Base-by-base conservation (phyloP, 306 rosid genomes). In the Rosa chinensis region DNA sequence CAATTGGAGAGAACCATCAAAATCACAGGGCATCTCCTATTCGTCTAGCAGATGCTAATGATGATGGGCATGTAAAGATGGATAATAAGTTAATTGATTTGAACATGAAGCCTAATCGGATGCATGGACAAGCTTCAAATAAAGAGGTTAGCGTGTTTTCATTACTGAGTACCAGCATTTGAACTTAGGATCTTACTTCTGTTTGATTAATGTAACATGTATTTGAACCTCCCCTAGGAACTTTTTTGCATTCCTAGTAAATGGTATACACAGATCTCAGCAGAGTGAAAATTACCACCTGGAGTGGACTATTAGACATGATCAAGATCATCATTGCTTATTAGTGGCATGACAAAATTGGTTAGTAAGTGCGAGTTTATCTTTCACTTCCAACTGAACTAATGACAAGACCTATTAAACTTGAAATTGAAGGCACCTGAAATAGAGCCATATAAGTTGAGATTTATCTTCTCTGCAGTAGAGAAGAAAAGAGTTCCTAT, bases 11-110 rank as follows among this genome's bases (percentile, higher is more conserved):
- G 87, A 88, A 82, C 70, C 89, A 74, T 48, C 96, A 86, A 75
- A 95, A 90, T 84, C 97, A 90, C 20, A 84, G 84, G 85, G 84
- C 82, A 66, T 88, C 89, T 52, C 77, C 84, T 71, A 72, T 71
- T 83, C 73, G 83, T 16, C 43, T 55, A 40, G 78, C 81, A 75
- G 96, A 88, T 73, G 74, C 89, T 56, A 81, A 87, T 80, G 89
- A 84, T 64, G 93, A 85, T 82, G 92, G 94, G 4, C 89, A 90
- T 76, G 58, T 86, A 77, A 86, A 86, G 90, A 85, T 86, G 85
- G 91, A 93, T 43, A 89, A 76, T n/a, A 86, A 95, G 79, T 84
- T 95, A 97, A 89, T 95, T 76, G 99, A 95, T 84, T 86, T 95
- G 86, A 95, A 95, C 85, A 89, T 93, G 84, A 88, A 93, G 88